A percentile compares a stretch with the other conserved stretches of the same genome.
phyloP scores from a whole-genome alignment of 306 rosid genomes.

The Gastrolobium bilobum region DNA sequence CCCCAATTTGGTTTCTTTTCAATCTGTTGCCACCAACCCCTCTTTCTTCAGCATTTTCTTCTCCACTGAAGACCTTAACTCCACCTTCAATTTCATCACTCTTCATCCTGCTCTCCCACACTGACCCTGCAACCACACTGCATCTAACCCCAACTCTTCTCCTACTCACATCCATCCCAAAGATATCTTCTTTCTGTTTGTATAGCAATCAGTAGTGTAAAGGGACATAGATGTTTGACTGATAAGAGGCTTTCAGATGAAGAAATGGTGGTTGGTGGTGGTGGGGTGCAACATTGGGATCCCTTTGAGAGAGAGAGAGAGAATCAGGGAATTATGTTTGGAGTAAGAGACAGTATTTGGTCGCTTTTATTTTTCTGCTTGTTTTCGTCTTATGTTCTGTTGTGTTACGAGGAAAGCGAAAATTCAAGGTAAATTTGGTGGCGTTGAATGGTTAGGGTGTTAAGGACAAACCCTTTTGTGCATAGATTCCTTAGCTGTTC shows the following conservation, averaged over 20 bases:
- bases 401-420: neutral
- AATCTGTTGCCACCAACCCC: conserved; percentile 37
- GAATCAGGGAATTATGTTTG: conserved; percentile 37
- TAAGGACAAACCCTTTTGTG: conserved; percentile 8
- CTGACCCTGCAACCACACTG: conserved; percentile 80
- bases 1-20: conserved; percentile 54
- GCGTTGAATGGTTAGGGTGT: conserved; percentile 57
- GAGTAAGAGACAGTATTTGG: conserved; percentile 27
- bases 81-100: conserved; percentile 76
- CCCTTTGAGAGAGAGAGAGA: conserved; percentile 24
- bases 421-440: conserved; percentile 42
- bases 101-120: conserved; percentile 92
- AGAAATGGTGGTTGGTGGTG: conserved; percentile 72
- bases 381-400: neutral
- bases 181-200: neutral
- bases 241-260: conserved; percentile 56
- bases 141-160: conserved; percentile 56
- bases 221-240: conserved; percentile 48
- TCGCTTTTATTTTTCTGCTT: neutral
- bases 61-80: conserved; percentile 73
- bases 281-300: conserved; percentile 47
- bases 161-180: conserved; percentile 62
- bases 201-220: conserved; percentile 39
- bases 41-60: conserved; percentile 45
- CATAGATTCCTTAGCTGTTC: conserved; percentile 7